Percentiles rank a stretch among this genome's conserved stretches.
Evolutionary conservation across 2,329 filamentous ascomycete species (phyloP).

Genomic region (Cordyceps farinosa): DNA sequence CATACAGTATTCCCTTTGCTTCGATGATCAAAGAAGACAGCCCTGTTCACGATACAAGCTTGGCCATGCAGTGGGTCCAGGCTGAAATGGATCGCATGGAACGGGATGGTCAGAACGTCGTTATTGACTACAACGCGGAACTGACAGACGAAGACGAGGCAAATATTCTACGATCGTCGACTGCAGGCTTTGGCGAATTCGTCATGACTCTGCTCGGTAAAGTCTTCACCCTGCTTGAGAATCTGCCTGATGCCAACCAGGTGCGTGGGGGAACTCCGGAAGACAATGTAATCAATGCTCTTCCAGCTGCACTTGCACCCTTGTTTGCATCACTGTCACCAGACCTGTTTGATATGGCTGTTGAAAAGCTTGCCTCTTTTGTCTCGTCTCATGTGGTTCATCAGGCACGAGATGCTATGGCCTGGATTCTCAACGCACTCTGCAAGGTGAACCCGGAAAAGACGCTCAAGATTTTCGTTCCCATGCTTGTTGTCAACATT

Average conservation of each 20-base stretch:
- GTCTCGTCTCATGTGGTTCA: constrained; percentile 93
- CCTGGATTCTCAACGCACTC: constrained; percentile 93
- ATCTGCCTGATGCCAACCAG: constrained; percentile 84
- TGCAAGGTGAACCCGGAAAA: constrained; percentile 96
- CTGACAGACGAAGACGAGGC: constrained; percentile 83
- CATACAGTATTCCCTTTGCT: constrained; percentile 91
- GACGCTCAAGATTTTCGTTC: constrained; percentile 84
- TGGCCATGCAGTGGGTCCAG: constrained; percentile 92
- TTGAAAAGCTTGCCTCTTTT: constrained; percentile 90
- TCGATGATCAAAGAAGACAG: constrained; percentile 61
- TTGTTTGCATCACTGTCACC: constrained; percentile 87
- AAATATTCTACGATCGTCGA: constrained; percentile 86
- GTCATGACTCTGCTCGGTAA: constrained; percentile 85
- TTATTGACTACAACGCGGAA: constrained; percentile 80
- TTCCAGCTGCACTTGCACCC: constrained; percentile 87
- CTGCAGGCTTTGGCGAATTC: constrained; percentile 90
- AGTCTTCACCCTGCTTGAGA: constrained; percentile 93
- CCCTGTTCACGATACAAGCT: constrained; percentile 65
- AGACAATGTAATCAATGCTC: constrained; percentile 92
- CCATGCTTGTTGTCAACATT: constrained; percentile 86
- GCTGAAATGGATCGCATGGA: constrained; percentile 94
- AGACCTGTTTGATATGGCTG: constrained; percentile 84
- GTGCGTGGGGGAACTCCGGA: constrained; percentile 89
- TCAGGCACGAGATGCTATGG: constrained; percentile 95
- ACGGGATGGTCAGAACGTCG: constrained; percentile 75